phyloP scores from a whole-genome alignment of 2,329 filamentous ascomycete species.

The Fusarium gaditjirri region DNA sequence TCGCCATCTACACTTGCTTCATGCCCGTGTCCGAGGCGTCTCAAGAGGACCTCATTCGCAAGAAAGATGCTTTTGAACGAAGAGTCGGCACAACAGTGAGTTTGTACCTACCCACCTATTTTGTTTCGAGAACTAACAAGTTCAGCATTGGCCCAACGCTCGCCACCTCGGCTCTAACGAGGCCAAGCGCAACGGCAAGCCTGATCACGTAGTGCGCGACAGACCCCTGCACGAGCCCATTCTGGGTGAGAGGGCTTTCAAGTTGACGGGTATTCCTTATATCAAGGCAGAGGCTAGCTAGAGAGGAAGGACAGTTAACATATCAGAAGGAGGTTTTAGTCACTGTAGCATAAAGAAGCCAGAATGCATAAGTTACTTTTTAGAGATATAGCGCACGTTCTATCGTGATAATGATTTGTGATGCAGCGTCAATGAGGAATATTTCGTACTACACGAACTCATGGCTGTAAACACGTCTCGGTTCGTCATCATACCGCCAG shows the following conservation, averaged over 20 bases:
- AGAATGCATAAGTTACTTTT: background rate
- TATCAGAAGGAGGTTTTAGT: background rate
- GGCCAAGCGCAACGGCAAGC: constrained; percentile 36
- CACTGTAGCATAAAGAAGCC: background rate
- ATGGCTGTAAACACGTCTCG: too few relatives aligned
- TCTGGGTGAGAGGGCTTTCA: constrained; percentile 32
- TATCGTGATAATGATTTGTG: background rate
- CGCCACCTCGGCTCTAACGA: constrained; percentile 29
- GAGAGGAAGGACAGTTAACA: too few relatives aligned
- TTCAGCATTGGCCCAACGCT: constrained; percentile 50
- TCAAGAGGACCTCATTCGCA: constrained; percentile 53
- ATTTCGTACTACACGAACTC: too few relatives aligned
- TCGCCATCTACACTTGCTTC: constrained; percentile 49
- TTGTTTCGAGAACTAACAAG: background rate
- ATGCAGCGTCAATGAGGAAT: too few relatives aligned
- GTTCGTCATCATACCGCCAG: too few relatives aligned
- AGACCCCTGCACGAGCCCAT: constrained; percentile 33
- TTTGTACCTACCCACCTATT: background rate
- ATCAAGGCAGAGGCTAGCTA: constrained; percentile 16
- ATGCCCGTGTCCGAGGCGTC: constrained; percentile 35
- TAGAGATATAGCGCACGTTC: background rate
- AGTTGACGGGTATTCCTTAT: constrained; percentile 40
- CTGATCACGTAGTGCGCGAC: constrained; percentile 30
- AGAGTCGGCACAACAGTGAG: constrained; percentile 50
- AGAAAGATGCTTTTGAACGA: constrained; percentile 54